A percentile compares a stretch with the other conserved stretches of the same genome.
These are phyloP conservation scores for Dictyophora rubrovolvata DNA, from an alignment of 768 basidiomycete species.

Conservation along the genomic window DNA sequence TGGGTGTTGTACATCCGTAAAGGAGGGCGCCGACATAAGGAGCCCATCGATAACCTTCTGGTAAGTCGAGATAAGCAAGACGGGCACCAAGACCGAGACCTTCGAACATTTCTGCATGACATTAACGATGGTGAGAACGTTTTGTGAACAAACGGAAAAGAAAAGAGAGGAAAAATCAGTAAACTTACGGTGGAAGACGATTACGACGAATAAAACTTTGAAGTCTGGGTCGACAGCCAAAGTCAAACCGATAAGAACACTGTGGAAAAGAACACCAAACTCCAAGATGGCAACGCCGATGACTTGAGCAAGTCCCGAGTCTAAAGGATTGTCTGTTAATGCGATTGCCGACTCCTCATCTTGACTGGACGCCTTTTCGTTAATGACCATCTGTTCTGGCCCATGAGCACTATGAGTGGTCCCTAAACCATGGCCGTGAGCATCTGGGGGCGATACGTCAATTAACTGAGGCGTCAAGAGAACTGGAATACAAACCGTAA, in stretches of 20 bases:
- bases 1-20: constrained; percentile 73
- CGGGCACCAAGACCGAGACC: constrained; percentile 90
- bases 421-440: constrained; percentile 52
- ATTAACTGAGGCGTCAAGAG: neutral
- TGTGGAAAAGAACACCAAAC: constrained; percentile 86
- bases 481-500: constrained; percentile 37
- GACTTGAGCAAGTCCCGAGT: constrained; percentile 54
- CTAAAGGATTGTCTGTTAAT: constrained; percentile 20
- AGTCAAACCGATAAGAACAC: constrained; percentile 80
- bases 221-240: constrained; percentile 81
- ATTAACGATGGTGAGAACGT: neutral
- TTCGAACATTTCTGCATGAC: constrained; percentile 72
- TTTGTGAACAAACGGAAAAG: neutral
- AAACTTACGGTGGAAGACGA: constrained; percentile 82
- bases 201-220: constrained; percentile 78
- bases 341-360: neutral
- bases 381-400: constrained; percentile 34
- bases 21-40: constrained; percentile 50
- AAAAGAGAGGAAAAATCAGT: neutral
- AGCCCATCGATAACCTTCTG: constrained; percentile 41
- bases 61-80: constrained; percentile 63
- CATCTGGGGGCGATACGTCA: constrained; percentile 29
- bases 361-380: constrained; percentile 1
- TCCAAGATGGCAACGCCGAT: constrained; percentile 88
- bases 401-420: constrained; percentile 58